Evolutionary conservation across 2,329 filamentous ascomycete genomes (phyloP), one percentile per base, ranked within the genome.

Genomic region (Blastomyces emzantsi): DNA sequence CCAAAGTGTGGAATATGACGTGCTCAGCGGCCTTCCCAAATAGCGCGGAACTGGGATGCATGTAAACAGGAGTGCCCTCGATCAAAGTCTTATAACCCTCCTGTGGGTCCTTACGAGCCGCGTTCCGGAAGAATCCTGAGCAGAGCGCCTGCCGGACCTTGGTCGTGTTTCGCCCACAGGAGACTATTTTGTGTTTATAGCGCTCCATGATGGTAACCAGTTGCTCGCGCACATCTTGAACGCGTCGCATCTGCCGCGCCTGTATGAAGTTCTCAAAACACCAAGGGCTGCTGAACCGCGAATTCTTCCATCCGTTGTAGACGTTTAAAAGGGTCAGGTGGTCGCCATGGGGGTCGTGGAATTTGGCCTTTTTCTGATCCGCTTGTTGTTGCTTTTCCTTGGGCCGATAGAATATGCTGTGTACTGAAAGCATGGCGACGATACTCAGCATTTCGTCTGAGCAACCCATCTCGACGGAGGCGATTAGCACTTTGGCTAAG

Each of bases 191-290:
- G 69, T 96, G 90, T 64, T 88, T 88, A 77, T 97, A 94, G 6
- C 94, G 86, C 63, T 94, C 86, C 88, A 99, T 95, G 75, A 99
- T 97, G 69, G 90, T 90, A 62, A 93, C 85, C 2, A 99, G 83
- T 76, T 99, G 94, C 66, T 95, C 88, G 22, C 94, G 86, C 0
- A 99, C 92, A 73, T 99, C 94, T 74, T 93, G 90, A 11, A 91
- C 92, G 13, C 93, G 88, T 64, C 87, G 85, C 85, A 99, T 96
- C 43, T 87, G 87, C 1, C 92, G 86, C 4, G 91, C 92, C 73
- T 97, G 92, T 73, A 99, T 94, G 74, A 96, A 99, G 76, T 99
- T 97, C 73, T 99, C 95, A 69, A 91, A 93, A 73, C 94, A 97
- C 94, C 94, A 99, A 0, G 92, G 87, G 64, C 87, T 90, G 60